A percentile compares a stretch with the other conserved stretches of the same genome.
Evolutionary conservation across 2,329 filamentous ascomycete genomes (phyloP).

Genomic region (Aureobasidium sp.): DNA sequence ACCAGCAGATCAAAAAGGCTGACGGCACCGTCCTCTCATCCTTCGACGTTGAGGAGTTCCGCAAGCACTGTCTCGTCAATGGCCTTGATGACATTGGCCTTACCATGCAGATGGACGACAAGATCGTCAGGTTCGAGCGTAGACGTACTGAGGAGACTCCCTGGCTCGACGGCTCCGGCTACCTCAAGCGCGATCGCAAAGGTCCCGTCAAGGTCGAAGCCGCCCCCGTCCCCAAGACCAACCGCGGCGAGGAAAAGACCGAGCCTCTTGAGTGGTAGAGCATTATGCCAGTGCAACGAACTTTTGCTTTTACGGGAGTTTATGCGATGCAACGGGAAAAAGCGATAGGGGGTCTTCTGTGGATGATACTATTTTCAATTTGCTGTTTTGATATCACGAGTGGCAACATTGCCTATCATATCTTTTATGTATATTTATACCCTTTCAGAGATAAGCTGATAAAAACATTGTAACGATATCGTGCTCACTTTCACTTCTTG

Average conservation of each 20-base stretch:
- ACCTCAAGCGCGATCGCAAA: slow-evolving; percentile 54
- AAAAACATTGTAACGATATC: neutral
- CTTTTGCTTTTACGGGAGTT: slow-evolving; percentile 4
- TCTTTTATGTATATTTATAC: slow-evolving; percentile 5
- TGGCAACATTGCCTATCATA: neutral
- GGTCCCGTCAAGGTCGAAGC: slow-evolving; percentile 58
- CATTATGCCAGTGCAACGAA: neutral
- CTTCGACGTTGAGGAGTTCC: slow-evolving; percentile 88
- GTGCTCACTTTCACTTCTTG: neutral
- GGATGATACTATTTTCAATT: neutral
- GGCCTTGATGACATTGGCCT: slow-evolving; percentile 93
- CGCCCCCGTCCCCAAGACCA: slow-evolving; percentile 75
- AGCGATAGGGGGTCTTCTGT: neutral
- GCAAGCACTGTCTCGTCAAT: slow-evolving; percentile 89
- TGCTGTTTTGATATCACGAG: neutral
- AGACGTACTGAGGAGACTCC: slow-evolving; percentile 71
- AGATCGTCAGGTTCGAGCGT: slow-evolving; percentile 77
- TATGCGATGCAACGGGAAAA: neutral
- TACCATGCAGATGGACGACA: slow-evolving; percentile 85
- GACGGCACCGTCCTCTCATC: slow-evolving; percentile 64
- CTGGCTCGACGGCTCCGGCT: slow-evolving; percentile 84
- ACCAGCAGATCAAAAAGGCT: slow-evolving; percentile 72
- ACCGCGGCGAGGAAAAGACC: slow-evolving; percentile 72
- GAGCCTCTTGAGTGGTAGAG: slow-evolving; percentile 83
- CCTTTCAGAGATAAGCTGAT: neutral